Conservation (phyloP, 1,284 basidiomycete species). For the Agroathelia rolfsii region DNA sequence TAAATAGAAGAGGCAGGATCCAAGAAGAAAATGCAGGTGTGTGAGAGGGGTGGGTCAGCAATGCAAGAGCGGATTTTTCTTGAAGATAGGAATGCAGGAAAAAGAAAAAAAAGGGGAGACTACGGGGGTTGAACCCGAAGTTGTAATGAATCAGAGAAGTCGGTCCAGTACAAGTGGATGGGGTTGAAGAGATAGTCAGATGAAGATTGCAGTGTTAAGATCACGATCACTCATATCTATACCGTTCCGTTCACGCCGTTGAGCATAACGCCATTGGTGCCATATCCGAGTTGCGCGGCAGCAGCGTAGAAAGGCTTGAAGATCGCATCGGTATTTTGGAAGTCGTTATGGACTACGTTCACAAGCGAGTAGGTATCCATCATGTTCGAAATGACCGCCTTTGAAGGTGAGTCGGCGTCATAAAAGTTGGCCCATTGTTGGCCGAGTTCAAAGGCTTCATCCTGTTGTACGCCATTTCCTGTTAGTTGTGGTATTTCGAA, state of each 20-base stretch:
- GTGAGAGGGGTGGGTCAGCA: not conserved
- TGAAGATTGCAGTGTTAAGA: too few relatives aligned
- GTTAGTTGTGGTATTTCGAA: too few relatives aligned
- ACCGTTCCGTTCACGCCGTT: slow-evolving; percentile 23
- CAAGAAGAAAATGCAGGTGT: too few relatives aligned
- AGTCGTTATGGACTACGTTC: slow-evolving; percentile 97
- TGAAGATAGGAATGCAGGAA: slow-evolving; percentile 18
- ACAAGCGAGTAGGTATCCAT: slow-evolving; percentile 86
- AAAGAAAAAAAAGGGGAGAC: slow-evolving; percentile 22
- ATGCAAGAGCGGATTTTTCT: slow-evolving; percentile 10
- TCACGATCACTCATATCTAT: too few relatives aligned
- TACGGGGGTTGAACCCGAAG: slow-evolving; percentile 73
- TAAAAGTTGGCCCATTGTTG: slow-evolving; percentile 90
- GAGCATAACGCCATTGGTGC: slow-evolving; percentile 18
- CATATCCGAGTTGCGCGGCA: too few relatives aligned
- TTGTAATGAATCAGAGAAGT: slow-evolving; percentile 17
- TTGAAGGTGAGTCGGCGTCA: slow-evolving; percentile 66
- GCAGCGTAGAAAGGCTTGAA: slow-evolving; percentile 74
- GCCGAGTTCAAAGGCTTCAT: slow-evolving; percentile 95
- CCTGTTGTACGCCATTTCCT: slow-evolving; percentile 33
- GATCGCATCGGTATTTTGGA: slow-evolving; percentile 76
- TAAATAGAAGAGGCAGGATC: too few relatives aligned
- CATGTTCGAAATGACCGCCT: slow-evolving; percentile 67
- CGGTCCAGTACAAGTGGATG: too few relatives aligned
- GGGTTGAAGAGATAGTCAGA: slow-evolving; percentile 7